phyloP scores from a whole-genome alignment of 108 stramenopile species.

The Nannochloropsis gaditana region DNA sequence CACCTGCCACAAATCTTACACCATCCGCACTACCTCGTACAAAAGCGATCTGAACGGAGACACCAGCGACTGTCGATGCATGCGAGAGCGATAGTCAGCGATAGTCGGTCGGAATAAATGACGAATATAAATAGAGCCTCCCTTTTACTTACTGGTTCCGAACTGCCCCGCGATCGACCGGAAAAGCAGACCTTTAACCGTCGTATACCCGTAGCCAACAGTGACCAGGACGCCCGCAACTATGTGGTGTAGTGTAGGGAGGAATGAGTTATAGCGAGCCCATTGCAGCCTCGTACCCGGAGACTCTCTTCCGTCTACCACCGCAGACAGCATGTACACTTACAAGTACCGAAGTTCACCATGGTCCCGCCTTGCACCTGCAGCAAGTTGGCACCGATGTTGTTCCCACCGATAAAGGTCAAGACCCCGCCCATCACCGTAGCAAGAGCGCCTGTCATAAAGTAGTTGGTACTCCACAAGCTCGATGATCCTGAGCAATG shows the following conservation, averaged over 20 bases:
- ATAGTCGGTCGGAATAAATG: background rate
- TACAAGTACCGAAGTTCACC: background rate
- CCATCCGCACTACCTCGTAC: slow-evolving; percentile 3
- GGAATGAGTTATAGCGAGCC: background rate
- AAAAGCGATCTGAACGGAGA: background rate
- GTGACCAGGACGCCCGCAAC: background rate
- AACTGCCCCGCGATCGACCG: background rate
- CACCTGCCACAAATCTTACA: background rate
- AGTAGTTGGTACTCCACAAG: slow-evolving; percentile 14
- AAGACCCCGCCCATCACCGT: background rate
- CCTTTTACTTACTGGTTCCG: background rate
- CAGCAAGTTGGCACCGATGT: background rate
- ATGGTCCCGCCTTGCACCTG: background rate
- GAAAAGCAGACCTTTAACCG: background rate
- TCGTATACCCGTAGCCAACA: background rate
- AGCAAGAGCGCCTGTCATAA: background rate
- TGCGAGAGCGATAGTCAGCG: background rate
- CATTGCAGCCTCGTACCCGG: too few relatives aligned
- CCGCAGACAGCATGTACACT: too few relatives aligned
- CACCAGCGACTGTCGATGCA: background rate
- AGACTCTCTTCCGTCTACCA: too few relatives aligned
- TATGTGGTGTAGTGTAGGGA: background rate
- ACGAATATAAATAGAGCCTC: background rate
- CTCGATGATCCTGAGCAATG: background rate
- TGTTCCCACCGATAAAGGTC: background rate